Percentiles rank a stretch among this genome's conserved stretches.
These are phyloP conservation scores for Dichotomocladium elegans DNA, from an alignment of 371 early-diverging fungal genomes.

Conservation along the genomic window DNA sequence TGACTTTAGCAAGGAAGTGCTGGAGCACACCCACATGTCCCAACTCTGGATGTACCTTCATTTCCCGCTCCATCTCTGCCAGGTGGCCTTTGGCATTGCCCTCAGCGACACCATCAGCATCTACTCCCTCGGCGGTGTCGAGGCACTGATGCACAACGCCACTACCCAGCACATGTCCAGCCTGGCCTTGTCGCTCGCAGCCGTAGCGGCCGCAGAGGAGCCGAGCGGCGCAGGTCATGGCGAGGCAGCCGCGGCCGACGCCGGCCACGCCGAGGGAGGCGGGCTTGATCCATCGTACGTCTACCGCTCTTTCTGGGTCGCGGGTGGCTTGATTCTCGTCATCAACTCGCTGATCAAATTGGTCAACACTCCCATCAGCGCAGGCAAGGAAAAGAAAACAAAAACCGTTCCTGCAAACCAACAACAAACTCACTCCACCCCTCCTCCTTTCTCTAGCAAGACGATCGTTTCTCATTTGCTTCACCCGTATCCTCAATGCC, in stretches of 20 bases:
- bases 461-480: conserved; percentile 41
- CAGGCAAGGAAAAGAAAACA: conserved; percentile 19
- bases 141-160: conserved; percentile 4
- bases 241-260: neutral
- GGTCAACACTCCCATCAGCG: conserved; percentile 30
- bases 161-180: conserved; percentile 3
- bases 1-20: conserved; percentile 39
- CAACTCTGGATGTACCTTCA: conserved; percentile 62
- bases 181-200: conserved; percentile 6
- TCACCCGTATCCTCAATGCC: conserved; percentile 43
- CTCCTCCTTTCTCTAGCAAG: conserved; percentile 34
- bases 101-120: conserved; percentile 44
- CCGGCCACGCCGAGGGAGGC: conserved; percentile 1
- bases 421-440: too few relatives aligned
- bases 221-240: neutral
- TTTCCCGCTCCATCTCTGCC: conserved; percentile 54
- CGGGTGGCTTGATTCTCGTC: conserved; percentile 36
- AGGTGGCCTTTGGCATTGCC: conserved; percentile 57
- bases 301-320: conserved; percentile 39
- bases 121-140: conserved; percentile 20
- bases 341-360: conserved; percentile 44
- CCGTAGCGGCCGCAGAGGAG: conserved; percentile 7
- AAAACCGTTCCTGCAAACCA: too few relatives aligned
- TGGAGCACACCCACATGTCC: conserved; percentile 26
- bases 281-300: conserved; percentile 19